Evolutionary conservation across 2,329 filamentous ascomycete genomes (phyloP), one percentile per base, ranked within the genome.

Genomic region (Fusarium odoratissimum): DNA sequence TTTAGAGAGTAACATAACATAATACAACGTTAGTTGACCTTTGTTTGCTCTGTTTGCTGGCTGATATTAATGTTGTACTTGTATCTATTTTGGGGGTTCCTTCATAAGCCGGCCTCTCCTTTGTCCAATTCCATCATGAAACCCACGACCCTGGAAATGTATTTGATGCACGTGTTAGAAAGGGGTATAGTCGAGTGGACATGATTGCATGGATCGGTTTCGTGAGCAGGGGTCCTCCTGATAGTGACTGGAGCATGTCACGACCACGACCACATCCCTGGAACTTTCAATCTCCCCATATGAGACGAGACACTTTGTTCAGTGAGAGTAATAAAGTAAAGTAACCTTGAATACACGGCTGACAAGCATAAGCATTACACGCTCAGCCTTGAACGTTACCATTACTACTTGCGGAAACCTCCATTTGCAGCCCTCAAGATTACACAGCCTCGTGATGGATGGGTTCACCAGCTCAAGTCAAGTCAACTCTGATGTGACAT

Each of bases 231-330:
- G 71, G 51, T 74, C 67, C 33, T 28, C 16, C 56, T 73, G 58
- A 55, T 41, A 59, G 31, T 60, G 52, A 74, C 71, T 74, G 71
- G 71, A 73, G 59, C 67, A 55, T 73, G 71, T 72, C 71, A 73
- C 58, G 46, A 74, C 71, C 71, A 65, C 63, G 63, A 73, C 71
- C 71, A 72, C 67, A 59, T 74, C 67, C 71, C 63, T 72, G 67
- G 71, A 69, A 68, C 58, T 69, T 73, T 71, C 63, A 74, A 73
- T 73, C 64, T 73, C 67, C 71, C 51, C 49, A 70, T 49, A 45
- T 57, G 57, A 44, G 28, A 52, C 33, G 33, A 38, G 49, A 28
- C 33, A 48, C 30, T 57, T 48, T 23, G 30, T n/a, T 49, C 31
- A 49, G 21, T 55, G 23, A 49, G 16, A 40, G 11, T 38, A 38